Evolutionary conservation across 1,284 basidiomycete genomes (phyloP).

Genomic region (Ganoderma sinense): DNA sequence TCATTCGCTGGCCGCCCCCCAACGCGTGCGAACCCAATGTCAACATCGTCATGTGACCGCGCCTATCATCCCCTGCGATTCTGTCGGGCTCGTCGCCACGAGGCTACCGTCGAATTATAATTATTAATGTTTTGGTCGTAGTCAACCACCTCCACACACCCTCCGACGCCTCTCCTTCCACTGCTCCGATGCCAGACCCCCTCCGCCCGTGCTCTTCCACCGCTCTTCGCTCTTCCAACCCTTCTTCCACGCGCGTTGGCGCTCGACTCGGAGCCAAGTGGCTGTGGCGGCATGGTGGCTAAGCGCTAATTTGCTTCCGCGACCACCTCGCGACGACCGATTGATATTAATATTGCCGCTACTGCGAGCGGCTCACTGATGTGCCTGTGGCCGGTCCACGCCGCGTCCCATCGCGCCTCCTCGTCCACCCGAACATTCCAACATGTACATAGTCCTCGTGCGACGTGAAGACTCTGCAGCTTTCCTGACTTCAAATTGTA

Average conservation of each 20-base stretch:
- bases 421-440: not conserved
- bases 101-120: not conserved
- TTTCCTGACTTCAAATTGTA: too few relatives aligned
- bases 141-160: too few relatives aligned
- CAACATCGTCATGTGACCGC: constrained; percentile 34
- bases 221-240: not conserved
- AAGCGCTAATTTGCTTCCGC: not conserved
- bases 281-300: not conserved
- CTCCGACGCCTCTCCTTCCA: too few relatives aligned
- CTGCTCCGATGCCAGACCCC: too few relatives aligned
- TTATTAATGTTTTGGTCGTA: too few relatives aligned
- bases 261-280: not conserved
- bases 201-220: too few relatives aligned
- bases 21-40: constrained; percentile 30
- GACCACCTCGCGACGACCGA: not conserved
- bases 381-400: constrained; percentile 3
- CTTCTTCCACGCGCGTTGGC: not conserved
- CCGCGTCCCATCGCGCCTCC: not conserved
- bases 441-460: too few relatives aligned
- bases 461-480: too few relatives aligned
- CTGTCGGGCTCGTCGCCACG: not conserved
- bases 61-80: constrained; percentile 10
- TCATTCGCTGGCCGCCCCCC: not conserved
- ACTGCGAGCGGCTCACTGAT: not conserved
- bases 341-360: not conserved